A percentile compares a stretch with the other conserved stretches of the same genome.
Conservation (phyloP, 2,329 filamentous ascomycete species). For the Trichoderma asperellum region DNA sequence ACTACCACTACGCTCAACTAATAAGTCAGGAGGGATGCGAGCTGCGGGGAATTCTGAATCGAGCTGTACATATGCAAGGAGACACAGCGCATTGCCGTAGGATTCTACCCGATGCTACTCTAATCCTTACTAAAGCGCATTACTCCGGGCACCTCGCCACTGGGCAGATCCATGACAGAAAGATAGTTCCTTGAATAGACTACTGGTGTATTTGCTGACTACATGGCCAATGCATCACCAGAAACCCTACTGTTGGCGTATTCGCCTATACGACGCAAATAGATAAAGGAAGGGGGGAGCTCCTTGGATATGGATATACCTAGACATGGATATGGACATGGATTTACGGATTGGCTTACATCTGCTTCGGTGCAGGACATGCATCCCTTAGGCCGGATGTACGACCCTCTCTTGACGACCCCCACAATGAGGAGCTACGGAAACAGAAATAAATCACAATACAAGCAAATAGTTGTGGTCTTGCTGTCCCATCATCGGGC, state of each 20-base stretch:
- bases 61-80: neutral
- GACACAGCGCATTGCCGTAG: conserved; percentile 4
- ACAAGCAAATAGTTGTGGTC: neutral
- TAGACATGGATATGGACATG: neutral
- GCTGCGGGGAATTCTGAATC: neutral
- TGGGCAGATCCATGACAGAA: neutral
- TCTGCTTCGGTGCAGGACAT: neutral
- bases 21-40: neutral
- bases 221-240: neutral
- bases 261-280: neutral
- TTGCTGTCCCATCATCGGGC: neutral
- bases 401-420: neutral
- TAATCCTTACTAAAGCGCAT: neutral
- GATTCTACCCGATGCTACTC: neutral
- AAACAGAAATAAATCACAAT: neutral
- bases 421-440: neutral
- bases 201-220: neutral
- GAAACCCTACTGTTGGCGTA: neutral
- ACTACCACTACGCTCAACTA: neutral
- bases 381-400: neutral
- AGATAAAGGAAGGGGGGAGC: neutral
- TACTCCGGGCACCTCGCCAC: neutral
- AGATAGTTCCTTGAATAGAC: neutral
- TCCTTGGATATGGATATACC: neutral
- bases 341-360: neutral